Percentiles rank a stretch among this genome's conserved stretches.
phyloP scores from a whole-genome alignment of 805 yeast genomes.

The Jamesozyma spencerorum region DNA sequence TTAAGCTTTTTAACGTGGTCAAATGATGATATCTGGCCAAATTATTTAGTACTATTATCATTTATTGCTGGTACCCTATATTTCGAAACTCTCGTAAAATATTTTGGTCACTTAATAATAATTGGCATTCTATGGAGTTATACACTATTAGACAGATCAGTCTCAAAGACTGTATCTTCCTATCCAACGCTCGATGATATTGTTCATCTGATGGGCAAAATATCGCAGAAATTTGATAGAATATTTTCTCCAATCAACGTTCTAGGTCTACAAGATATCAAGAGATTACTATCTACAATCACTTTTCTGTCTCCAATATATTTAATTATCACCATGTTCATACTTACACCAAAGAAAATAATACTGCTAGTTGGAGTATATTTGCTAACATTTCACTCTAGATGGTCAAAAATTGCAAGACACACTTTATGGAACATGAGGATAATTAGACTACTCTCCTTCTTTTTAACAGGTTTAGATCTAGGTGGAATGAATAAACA shows the following conservation, averaged over 20 bases:
- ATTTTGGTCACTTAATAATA: constrained; percentile 70
- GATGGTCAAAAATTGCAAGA: constrained; percentile 71
- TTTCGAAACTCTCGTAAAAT: constrained; percentile 68
- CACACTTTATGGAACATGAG: constrained; percentile 73
- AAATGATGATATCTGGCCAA: constrained; percentile 68
- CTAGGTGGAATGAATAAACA: constrained; percentile 40
- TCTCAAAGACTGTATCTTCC: constrained; percentile 48
- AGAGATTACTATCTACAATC: constrained; percentile 73
- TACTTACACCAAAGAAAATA: constrained; percentile 60
- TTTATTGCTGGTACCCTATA: constrained; percentile 58
- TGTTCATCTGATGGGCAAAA: constrained; percentile 64
- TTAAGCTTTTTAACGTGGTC: constrained; percentile 86
- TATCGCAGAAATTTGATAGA: constrained; percentile 67
- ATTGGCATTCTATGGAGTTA: constrained; percentile 54
- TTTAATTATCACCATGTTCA: constrained; percentile 53
- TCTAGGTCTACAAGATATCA: constrained; percentile 67
- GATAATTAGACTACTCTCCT: constrained; percentile 56
- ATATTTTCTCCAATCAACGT: constrained; percentile 69
- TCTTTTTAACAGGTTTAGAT: constrained; percentile 81
- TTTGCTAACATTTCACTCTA: constrained; percentile 72
- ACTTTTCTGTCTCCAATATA: constrained; percentile 80
- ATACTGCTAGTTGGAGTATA: constrained; percentile 49
- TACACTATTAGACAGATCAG: constrained; percentile 46
- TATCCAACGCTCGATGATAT: constrained; percentile 85
- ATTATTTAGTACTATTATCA: constrained; percentile 30